These are phyloP conservation scores for Collybiopsis luxurians DNA, from an alignment of 768 basidiomycete genomes.

Conservation along the genomic window DNA sequence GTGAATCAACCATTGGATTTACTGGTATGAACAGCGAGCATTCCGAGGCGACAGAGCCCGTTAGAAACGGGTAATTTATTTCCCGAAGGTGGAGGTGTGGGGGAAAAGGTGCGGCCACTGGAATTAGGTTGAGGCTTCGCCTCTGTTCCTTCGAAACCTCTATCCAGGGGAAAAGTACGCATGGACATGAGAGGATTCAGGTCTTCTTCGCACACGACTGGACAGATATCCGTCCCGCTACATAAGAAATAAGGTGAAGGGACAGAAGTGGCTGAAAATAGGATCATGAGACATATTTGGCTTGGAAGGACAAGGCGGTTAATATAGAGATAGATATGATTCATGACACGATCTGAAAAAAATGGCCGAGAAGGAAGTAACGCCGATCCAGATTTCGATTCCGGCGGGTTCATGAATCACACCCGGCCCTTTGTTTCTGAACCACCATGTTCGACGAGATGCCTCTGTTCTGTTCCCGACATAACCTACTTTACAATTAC, in stretches of 20 bases:
- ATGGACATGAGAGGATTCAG: background rate
- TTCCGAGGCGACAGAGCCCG: background rate
- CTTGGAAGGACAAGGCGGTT: background rate
- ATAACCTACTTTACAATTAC: no score
- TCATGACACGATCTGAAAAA: constrained; percentile 6
- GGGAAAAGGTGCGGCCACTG: no score
- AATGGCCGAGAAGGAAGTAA: constrained; percentile 8
- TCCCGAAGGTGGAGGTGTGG: no score
- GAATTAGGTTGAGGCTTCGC: no score
- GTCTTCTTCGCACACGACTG: background rate
- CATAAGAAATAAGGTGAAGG: background rate
- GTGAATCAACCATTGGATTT: no score
- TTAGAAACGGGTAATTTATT: no score
- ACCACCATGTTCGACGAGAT: background rate
- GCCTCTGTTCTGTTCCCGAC: no score
- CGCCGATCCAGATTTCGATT: constrained; percentile 8
- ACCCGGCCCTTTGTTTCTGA: background rate
- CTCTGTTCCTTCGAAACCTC: no score
- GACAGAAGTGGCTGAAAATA: background rate
- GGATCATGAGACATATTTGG: constrained; percentile 2
- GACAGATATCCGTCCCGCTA: background rate
- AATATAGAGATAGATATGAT: background rate
- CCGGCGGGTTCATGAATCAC: background rate
- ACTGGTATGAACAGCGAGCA: background rate
- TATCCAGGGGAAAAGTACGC: no score